Percentiles rank a stretch among this genome's conserved stretches.
Evolutionary conservation across 2,329 filamentous ascomycete species (phyloP).

Genomic region (Bisporella sp.): DNA sequence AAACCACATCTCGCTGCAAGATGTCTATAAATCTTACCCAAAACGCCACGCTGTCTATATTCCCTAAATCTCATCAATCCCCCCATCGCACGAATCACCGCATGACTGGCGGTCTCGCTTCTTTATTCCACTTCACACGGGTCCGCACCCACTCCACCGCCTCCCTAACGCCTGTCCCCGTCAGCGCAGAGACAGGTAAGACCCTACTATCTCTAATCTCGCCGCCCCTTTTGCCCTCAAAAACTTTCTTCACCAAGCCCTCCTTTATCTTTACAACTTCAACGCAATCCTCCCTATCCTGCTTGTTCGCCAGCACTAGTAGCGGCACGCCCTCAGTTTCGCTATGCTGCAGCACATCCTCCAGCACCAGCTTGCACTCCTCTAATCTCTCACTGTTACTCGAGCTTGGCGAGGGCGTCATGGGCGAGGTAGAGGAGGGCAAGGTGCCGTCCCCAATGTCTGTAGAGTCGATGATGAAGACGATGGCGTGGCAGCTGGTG

Average conservation of each 20-base stretch:
- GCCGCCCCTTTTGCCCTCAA: conserved; percentile 84
- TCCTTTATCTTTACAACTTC: conserved; percentile 98
- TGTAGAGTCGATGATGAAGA: conserved; percentile 94
- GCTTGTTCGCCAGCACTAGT: conserved; percentile 91
- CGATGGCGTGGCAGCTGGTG: conserved; percentile 86
- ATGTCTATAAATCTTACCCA: not conserved
- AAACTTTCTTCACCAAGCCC: conserved; percentile 87
- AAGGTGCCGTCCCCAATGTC: conserved; percentile 73
- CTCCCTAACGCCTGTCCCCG: conserved; percentile 79
- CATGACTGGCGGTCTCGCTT: conserved; percentile 87
- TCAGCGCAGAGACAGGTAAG: conserved; percentile 85
- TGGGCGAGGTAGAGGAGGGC: not conserved
- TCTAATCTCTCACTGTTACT: conserved; percentile 58
- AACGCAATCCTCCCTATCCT: conserved; percentile 94
- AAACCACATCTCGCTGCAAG: no score
- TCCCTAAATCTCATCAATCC: not conserved
- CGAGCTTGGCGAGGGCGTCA: conserved; percentile 16
- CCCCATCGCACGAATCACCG: conserved; percentile 40
- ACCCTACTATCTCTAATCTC: conserved; percentile 87
- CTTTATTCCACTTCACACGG: conserved; percentile 94
- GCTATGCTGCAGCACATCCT: conserved; percentile 79
- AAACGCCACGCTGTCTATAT: conserved; percentile 19
- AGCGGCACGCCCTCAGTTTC: conserved; percentile 90
- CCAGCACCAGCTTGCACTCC: conserved; percentile 83
- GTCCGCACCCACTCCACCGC: conserved; percentile 96